Evolutionary conservation across 768 basidiomycete species (phyloP), one percentile per base, ranked within the genome.

Genomic region (Calvatia gigantea): DNA sequence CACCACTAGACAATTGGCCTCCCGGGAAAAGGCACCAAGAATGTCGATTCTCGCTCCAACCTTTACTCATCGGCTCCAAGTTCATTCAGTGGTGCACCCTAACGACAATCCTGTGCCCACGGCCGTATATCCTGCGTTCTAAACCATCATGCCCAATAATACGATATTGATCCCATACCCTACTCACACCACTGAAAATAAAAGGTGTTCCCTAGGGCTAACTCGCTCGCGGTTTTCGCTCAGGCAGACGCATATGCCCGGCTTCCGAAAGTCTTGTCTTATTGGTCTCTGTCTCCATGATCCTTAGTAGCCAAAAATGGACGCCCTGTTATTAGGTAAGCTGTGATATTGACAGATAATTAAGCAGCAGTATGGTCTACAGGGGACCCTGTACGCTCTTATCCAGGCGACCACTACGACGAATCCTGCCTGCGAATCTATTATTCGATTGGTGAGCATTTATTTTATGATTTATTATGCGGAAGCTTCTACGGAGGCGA

Each of bases 401-500:
- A 17, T 31, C 39, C 12, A 28, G 39, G 39, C 28, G 15, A 43
- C 23, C 29, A 19, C 51, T 8, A 43, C 29, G 19, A 12, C 15
- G 14, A 38, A n/a, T 27, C 28, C 27, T 33, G 39, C 4, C 31
- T 9, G 7, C 50, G n/a, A 12, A 23, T 42, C 9, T 29, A 6
- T 3, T 28, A 3, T 12, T 39, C 28, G 39, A 37, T 25, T 49
- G 55, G 57, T 61, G 54, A 61, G 58, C 54, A 52, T 17, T 57
- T 57, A 21, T 59, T 50, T 38, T 31, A 19, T 31, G n/a, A 19
- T 38, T 54, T 38, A 21, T 28, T 17, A 25, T 58, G 38, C 46
- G 56, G 58, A 53, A 46, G 39, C 50, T 62, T 63, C 58, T 53
- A 32, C 33, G 37, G 56, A 54, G 54, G 62, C 56, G 23, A 31